These are phyloP conservation scores for Blastocystis sp. DNA, from an alignment of 352 stramenopile species.

Conservation along the genomic window DNA sequence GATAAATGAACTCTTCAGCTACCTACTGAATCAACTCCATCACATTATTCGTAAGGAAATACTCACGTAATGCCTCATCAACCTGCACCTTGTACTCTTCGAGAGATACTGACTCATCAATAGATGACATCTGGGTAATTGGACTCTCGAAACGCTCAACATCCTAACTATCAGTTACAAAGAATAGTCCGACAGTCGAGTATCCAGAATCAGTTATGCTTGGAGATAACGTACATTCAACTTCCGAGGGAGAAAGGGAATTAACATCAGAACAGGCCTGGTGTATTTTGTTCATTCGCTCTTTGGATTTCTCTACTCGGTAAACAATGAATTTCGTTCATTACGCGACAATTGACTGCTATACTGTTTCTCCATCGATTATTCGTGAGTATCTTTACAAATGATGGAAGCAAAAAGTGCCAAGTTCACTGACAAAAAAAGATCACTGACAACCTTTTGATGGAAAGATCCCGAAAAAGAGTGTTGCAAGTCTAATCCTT, in stretches of 20 bases:
- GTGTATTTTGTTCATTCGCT: not conserved
- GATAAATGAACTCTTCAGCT: not conserved
- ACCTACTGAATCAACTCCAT: constrained; percentile 65
- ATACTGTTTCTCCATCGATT: constrained; percentile 21
- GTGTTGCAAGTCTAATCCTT: too few relatives aligned
- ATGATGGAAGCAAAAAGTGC: constrained; percentile 4
- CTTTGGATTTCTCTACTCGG: constrained; percentile 14
- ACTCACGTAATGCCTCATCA: constrained; percentile 82
- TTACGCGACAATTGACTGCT: constrained; percentile 46
- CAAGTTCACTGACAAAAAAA: too few relatives aligned
- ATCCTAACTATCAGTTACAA: not conserved
- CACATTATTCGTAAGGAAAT: constrained; percentile 77
- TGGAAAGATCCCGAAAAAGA: too few relatives aligned
- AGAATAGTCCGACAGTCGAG: not conserved
- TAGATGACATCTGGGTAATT: not conserved
- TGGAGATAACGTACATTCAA: not conserved
- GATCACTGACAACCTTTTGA: too few relatives aligned
- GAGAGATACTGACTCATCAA: constrained; percentile 71
- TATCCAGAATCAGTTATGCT: not conserved
- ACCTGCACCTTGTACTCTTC: constrained; percentile 85
- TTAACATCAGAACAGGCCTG: not conserved
- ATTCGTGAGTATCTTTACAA: not conserved
- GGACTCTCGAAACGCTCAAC: constrained; percentile 5
- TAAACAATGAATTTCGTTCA: too few relatives aligned
- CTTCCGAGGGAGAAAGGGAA: not conserved